These are phyloP conservation scores for Alternaria infectoria DNA, from an alignment of 2,329 filamentous ascomycete genomes.

Conservation along the genomic window DNA sequence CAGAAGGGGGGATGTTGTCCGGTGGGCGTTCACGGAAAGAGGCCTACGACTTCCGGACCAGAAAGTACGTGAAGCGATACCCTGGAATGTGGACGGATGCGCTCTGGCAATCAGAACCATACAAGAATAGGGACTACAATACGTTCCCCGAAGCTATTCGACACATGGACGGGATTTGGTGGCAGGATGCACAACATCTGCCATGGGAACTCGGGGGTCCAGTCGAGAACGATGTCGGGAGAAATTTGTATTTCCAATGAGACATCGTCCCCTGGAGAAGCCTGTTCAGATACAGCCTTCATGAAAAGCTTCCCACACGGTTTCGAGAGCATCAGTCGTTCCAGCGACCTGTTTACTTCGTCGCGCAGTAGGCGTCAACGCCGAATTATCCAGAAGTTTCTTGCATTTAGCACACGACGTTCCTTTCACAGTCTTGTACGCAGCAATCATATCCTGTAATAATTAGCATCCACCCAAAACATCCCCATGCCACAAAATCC, in stretches of 20 bases:
- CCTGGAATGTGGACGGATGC: constrained; percentile 39
- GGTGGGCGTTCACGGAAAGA: constrained; percentile 22
- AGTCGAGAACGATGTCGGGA: no score
- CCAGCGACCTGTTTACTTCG: constrained; percentile 27
- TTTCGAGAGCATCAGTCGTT: no score
- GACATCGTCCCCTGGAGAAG: no score
- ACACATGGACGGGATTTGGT: no score
- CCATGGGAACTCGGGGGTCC: no score
- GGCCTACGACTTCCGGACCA: constrained; percentile 44
- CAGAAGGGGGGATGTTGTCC: constrained; percentile 6
- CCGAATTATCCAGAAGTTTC: constrained; percentile 35
- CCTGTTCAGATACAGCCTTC: no score
- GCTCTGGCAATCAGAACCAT: constrained; percentile 35
- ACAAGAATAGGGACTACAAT: background rate
- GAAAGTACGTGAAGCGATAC: no score
- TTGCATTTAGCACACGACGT: constrained; percentile 42
- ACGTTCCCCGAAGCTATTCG: no score
- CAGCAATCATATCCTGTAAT: constrained; percentile 47
- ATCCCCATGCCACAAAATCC: background rate
- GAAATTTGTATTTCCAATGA: no score
- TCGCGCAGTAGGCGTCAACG: constrained; percentile 38
- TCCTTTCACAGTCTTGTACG: constrained; percentile 44
- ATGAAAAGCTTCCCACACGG: no score
- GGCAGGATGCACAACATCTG: no score
- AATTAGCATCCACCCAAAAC: constrained; percentile 16